Conservation (phyloP, 2,329 filamentous ascomycete species). For the Fusarium sp. region DNA sequence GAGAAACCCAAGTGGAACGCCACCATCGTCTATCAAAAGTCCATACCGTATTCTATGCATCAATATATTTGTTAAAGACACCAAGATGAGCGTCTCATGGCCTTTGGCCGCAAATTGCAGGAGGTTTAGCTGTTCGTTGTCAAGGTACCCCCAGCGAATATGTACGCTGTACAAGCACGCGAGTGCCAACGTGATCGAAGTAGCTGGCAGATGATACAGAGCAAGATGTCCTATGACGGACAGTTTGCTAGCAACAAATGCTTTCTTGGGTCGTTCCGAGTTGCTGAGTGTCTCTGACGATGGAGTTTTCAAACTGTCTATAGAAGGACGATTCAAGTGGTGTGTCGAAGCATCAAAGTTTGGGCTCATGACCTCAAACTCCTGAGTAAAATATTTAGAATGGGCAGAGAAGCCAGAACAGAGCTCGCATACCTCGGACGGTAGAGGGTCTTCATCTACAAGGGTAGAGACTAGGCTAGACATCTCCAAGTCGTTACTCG, state of each 20-base stretch:
- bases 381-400: neutral
- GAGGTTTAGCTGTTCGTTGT: neutral
- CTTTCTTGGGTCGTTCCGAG: neutral
- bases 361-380: neutral
- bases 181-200: neutral
- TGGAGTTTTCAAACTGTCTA: neutral
- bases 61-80: neutral
- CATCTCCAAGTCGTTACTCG: neutral
- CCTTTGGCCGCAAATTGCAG: constrained; percentile 4
- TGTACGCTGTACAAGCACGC: neutral
- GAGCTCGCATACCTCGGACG: neutral
- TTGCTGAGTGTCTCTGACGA: neutral
- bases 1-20: neutral
- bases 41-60: neutral
- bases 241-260: neutral
- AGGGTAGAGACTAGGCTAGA: too few relatives aligned
- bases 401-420: neutral
- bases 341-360: neutral
- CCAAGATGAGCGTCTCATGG: neutral
- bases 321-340: neutral
- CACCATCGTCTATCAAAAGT: neutral
- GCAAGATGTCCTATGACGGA: neutral
- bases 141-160: neutral
- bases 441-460: neutral
- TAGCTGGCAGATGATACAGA: neutral